Base-by-base conservation (phyloP, 2,329 filamentous ascomycete genomes). In the Beauveria caledonica region DNA sequence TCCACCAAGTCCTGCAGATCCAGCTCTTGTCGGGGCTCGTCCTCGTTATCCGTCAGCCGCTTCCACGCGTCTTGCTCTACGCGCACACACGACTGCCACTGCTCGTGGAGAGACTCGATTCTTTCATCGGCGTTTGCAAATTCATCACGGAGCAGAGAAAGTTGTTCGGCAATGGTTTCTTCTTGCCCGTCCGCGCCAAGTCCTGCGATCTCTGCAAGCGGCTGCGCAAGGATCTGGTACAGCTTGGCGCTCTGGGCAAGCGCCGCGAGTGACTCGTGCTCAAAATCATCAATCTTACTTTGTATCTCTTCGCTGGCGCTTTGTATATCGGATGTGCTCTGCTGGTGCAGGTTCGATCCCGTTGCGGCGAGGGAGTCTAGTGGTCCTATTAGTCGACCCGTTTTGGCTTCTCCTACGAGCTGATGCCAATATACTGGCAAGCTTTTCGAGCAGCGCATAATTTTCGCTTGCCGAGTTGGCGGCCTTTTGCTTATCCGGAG, bases 101-200 rank as follows among this genome's bases (percentile, higher is more conserved):
- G 15, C 5, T 45, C 44, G 42, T 58, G 53, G 6, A 61, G 46
- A 5, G 1, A 9, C 8, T 57, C 27, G 2, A 61, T 9, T 23
- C 11, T 29, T 19, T 59, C 60, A 2, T 42, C 25, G 1, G 54
- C 46, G 3, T 36, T 53, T n/a, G 11, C 5, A 21, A 74, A 58
- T 6, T 67, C 63, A 2, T 62, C 57, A 1, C 66, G 62, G 2
- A 74, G 48, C 1, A 44, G 56, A 1, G 63, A 33, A 3, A 74
- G 33, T 21, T 73, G 73, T 2, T 60, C 54, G 0, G 58, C 60
- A 1, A 75, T 63, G 0, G 65, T 71, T 0, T 68, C 68, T n/a
- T 50, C 40, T 10, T 45, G 33, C 11, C n/a, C 51, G 42, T 40
- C 25, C 21, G 2, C 17, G 17, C 48, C 11, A 8, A 2, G n/a